phyloP scores from a whole-genome alignment of 2,329 filamentous ascomycete genomes.

The Trichoderma koningii region DNA sequence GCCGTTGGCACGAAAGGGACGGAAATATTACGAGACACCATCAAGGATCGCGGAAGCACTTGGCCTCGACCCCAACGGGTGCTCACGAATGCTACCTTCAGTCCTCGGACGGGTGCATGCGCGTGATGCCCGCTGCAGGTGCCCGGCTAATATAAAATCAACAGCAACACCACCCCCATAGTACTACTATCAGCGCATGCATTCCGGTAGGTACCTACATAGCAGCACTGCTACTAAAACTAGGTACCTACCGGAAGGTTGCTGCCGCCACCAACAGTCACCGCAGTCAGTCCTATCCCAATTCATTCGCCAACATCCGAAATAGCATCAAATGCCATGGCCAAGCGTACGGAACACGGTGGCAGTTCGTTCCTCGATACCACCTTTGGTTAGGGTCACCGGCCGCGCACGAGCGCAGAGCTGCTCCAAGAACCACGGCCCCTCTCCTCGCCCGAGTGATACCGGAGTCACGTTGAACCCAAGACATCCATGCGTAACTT shows the following conservation, averaged over 20 bases:
- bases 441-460: no score
- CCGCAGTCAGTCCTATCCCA: neutral
- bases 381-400: no score
- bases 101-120: neutral
- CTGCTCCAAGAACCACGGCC: no score
- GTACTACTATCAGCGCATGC: neutral
- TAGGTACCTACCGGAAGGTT: neutral
- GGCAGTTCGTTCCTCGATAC: no score
- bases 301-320: neutral
- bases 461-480: no score
- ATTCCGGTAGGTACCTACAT: no score
- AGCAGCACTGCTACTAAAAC: no score
- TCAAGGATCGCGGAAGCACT: neutral
- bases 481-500: no score
- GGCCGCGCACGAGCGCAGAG: no score
- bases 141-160: conserved; percentile 5
- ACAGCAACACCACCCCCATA: neutral
- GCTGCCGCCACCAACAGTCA: conserved; percentile 3
- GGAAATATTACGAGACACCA: neutral
- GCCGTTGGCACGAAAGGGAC: no score
- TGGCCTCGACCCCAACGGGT: conserved; percentile 1
- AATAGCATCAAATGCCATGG: neutral
- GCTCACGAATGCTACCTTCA: neutral
- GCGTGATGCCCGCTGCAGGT: conserved; percentile 11
- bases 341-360: no score